phyloP scores from a whole-genome alignment of 2,329 filamentous ascomycete genomes.

The Aspergillus transmontanensis region DNA sequence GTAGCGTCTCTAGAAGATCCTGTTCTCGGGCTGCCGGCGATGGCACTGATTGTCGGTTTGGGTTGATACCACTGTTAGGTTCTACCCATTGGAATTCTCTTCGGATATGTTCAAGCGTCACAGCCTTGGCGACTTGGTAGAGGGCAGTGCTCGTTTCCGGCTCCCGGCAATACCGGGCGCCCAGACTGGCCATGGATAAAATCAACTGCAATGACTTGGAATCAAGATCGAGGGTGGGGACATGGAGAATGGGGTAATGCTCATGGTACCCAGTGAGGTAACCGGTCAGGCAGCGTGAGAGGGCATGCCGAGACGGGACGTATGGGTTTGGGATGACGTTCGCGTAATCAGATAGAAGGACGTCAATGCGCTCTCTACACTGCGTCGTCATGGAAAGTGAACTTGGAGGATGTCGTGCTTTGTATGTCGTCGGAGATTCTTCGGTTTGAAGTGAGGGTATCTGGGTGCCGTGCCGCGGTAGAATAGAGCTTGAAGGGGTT shows the following conservation, averaged over 20 bases:
- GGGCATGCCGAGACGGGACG: slow-evolving; percentile 35
- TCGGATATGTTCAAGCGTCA: slow-evolving; percentile 36
- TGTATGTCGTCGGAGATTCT: slow-evolving; percentile 27
- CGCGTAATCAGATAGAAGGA: slow-evolving; percentile 24
- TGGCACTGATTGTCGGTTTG: slow-evolving; percentile 1
- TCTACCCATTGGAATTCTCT: slow-evolving; percentile 28
- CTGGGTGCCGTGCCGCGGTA: slow-evolving; percentile 37
- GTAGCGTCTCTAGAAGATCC: slow-evolving; percentile 32
- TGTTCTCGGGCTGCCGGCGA: slow-evolving; percentile 21
- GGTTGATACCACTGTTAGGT: not conserved
- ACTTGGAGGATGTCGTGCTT: slow-evolving; percentile 29
- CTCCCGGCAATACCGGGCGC: slow-evolving; percentile 36
- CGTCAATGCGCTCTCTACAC: slow-evolving; percentile 32
- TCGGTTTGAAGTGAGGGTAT: slow-evolving; percentile 37
- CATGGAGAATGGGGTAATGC: slow-evolving; percentile 37
- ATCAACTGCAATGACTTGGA: slow-evolving; percentile 28
- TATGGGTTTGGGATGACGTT: slow-evolving; percentile 31
- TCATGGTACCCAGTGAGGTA: slow-evolving; percentile 37
- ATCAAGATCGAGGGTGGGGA: slow-evolving; percentile 34
- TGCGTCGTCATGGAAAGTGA: slow-evolving; percentile 35
- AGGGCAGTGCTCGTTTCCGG: slow-evolving; percentile 36
- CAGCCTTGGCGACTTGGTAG: slow-evolving; percentile 34
- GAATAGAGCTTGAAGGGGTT: slow-evolving; percentile 32
- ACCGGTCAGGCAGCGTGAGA: slow-evolving; percentile 36
- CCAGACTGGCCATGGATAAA: slow-evolving; percentile 35